These are phyloP conservation scores for Podila epicladia DNA, from an alignment of 192 early-diverging fungal genomes.

Conservation along the genomic window DNA sequence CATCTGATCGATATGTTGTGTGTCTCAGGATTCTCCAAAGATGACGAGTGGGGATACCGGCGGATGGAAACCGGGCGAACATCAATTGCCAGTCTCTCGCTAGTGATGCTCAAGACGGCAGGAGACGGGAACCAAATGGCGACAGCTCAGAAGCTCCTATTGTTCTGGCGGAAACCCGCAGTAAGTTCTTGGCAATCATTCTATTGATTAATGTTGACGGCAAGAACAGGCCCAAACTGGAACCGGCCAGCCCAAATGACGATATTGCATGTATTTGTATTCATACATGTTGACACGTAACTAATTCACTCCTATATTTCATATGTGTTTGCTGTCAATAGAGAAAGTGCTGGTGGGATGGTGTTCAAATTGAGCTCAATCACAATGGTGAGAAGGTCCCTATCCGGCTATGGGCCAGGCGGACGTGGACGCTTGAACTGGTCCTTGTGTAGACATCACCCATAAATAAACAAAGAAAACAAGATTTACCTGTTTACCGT, in stretches of 20 bases:
- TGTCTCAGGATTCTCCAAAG: constrained; percentile 76
- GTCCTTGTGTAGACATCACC: constrained; percentile 61
- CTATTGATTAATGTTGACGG: neutral
- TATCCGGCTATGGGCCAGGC: constrained; percentile 77
- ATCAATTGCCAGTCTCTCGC: constrained; percentile 71
- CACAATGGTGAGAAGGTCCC: constrained; percentile 53
- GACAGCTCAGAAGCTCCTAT: constrained; percentile 76
- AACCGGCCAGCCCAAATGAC: too few species aligned
- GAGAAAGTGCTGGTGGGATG: constrained; percentile 90
- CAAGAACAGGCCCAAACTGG: too few species aligned
- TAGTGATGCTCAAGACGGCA: constrained; percentile 74
- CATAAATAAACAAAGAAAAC: neutral
- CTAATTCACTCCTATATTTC: neutral
- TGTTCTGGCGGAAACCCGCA: constrained; percentile 86
- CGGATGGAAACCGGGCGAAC: constrained; percentile 70
- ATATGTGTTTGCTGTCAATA: constrained; percentile 10
- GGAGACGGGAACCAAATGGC: constrained; percentile 71
- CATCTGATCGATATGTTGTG: constrained; percentile 88
- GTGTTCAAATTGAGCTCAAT: constrained; percentile 67
- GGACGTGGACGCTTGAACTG: constrained; percentile 84
- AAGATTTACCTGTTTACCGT: neutral
- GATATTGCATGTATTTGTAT: constrained; percentile 2
- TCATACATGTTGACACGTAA: neutral
- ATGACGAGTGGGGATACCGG: constrained; percentile 79
- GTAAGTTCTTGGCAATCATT: constrained; percentile 37